Evolutionary conservation across 2,329 filamentous ascomycete genomes (phyloP), one percentile per base, ranked within the genome.

Genomic region (Penicillium freii): DNA sequence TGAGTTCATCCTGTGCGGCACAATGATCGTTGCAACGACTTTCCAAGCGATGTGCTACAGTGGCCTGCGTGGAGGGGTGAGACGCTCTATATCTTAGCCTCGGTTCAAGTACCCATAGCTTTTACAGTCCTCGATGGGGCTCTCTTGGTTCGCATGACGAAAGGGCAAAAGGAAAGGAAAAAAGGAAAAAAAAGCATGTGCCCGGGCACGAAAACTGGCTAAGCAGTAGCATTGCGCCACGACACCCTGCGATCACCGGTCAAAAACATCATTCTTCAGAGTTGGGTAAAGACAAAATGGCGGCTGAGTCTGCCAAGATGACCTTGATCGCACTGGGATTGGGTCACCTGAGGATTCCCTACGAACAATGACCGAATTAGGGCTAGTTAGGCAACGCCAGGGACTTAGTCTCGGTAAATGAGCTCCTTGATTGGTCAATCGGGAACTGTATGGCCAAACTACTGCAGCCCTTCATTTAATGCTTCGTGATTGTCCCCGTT

Each of bases 1-100:
- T 21, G 61, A 57, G 42, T 56, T 62, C 60, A 62, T 61, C 3
- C 17, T 59, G 46, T 13, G 33, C 10, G 15, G 4, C 13, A 46
- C 25, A 23, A 53, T 39, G n/a, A 13, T 42, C 27, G 17, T 17
- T 17, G 25, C 7, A 34, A 42, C 2, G 33, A 31, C 31, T 44
- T 33, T 21, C 7, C 25, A 53, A 13, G 50, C n/a, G n/a, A 42
- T n/a, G 43, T 43, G 17, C 43, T 27, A 36, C 21, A 13, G 29
- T 17, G 15, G 25, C 4, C 17, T 21, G 11, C 19, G 33, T 25
- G 17, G 44, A 17, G 44, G 44, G 17, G 42, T 6, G 27, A 27
- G 13, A 27, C 25, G 11, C 21, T 40, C 49, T 56, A 47, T 42
- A 54, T 50, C 36, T 51, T 15, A 40, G 11, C 10, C 33, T 46